Conservation (phyloP, 1,284 basidiomycete species). For the Entoloma clypeatum region DNA sequence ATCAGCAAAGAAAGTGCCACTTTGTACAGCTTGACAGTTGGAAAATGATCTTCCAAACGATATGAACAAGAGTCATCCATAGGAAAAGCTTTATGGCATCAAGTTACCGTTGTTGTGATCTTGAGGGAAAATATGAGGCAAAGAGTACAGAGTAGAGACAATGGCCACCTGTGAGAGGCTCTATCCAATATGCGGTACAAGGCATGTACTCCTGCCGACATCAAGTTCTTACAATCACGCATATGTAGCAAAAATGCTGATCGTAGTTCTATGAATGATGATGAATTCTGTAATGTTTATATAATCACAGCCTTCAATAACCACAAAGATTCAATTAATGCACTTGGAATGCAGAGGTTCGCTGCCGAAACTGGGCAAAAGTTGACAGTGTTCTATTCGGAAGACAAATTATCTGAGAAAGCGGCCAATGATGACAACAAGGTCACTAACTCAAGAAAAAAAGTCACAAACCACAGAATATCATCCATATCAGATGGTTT, state of each 20-base stretch:
- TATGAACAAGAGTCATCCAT: slow-evolving; percentile 25
- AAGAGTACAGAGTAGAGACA: too few relatives aligned
- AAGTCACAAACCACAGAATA: slow-evolving; percentile 4
- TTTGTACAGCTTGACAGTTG: slow-evolving; percentile 19
- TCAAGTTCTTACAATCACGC: too few relatives aligned
- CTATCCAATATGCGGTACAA: too few relatives aligned
- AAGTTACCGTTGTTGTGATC: too few relatives aligned
- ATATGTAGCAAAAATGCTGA: too few relatives aligned
- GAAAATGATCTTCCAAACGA: neutral
- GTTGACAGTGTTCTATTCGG: slow-evolving; percentile 5
- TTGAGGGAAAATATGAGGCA: too few relatives aligned
- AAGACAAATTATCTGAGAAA: slow-evolving; percentile 16
- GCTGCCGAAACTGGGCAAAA: neutral
- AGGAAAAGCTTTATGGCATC: slow-evolving; percentile 28
- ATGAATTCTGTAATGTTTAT: slow-evolving; percentile 26
- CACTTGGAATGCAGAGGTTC: neutral
- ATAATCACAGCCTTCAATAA: slow-evolving; percentile 31
- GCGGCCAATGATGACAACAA: slow-evolving; percentile 9
- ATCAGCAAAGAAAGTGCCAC: slow-evolving; percentile 11
- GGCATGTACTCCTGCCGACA: too few relatives aligned
- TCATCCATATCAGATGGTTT: slow-evolving; percentile 6
- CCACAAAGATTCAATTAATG: slow-evolving; percentile 31
- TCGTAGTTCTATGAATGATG: slow-evolving; percentile 12
- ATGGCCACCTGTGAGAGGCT: too few relatives aligned
- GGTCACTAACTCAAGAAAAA: neutral